A percentile compares a stretch with the other conserved stretches of the same genome.
These are phyloP conservation scores for Canavalia ensiformis DNA, from an alignment of 306 rosid genomes.

Conservation along the genomic window DNA sequence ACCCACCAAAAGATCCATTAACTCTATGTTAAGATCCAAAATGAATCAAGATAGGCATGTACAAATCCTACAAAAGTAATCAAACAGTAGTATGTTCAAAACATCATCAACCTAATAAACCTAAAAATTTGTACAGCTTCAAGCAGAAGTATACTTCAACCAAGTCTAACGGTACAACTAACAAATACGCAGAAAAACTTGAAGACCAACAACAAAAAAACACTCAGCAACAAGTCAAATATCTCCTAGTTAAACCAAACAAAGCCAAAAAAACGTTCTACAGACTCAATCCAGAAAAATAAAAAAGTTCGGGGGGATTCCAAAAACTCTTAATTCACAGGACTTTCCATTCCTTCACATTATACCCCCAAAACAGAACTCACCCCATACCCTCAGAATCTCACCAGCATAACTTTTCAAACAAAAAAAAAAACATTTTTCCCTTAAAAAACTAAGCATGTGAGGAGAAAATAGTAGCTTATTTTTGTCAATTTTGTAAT, in stretches of 20 bases:
- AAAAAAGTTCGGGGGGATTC: background rate
- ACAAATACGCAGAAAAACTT: conserved; percentile 4
- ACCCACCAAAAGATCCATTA: conserved; percentile 12
- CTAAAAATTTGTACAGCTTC: conserved; percentile 38
- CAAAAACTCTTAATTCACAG: conserved; percentile 6
- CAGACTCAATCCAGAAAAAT: conserved; percentile 6
- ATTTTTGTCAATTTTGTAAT: no score
- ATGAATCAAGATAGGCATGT: conserved; percentile 37
- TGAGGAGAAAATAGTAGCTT: no score
- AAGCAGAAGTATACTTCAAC: conserved; percentile 35
- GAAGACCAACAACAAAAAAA: conserved; percentile 29
- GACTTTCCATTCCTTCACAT: background rate
- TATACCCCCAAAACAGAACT: conserved; percentile 18
- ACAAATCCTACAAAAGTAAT: conserved; percentile 13
- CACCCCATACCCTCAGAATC: background rate
- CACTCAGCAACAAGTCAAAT: conserved; percentile 35
- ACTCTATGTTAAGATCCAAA: conserved; percentile 29
- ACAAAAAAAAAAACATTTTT: no score
- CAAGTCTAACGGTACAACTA: conserved; percentile 37
- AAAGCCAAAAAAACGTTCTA: conserved; percentile 33
- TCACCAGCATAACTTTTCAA: no score
- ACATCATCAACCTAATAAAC: conserved; percentile 47
- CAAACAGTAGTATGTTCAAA: conserved; percentile 24
- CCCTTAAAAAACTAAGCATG: no score
- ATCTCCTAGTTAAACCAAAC: conserved; percentile 21